Base-by-base conservation (phyloP, 164 flowering plant species). In the Tetrastigma voinierianum region DNA sequence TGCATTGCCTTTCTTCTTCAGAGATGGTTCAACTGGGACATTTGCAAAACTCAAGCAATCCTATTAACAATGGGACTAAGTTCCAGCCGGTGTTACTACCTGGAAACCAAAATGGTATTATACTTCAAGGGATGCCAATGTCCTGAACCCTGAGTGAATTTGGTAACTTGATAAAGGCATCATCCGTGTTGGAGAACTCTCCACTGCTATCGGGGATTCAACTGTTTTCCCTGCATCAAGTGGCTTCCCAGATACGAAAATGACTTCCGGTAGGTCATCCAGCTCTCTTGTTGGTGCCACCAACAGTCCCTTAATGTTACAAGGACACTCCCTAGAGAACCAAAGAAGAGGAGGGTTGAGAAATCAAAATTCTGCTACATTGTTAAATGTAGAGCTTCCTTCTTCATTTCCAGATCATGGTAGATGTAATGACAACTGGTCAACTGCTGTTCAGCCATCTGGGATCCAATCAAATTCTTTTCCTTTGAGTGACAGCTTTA, bases 111-210 rank as follows among this genome's bases (percentile, higher is more conserved):
- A 72, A 67, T 68, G 82, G 81, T 11, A 78, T 62, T 67, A 71
- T 82, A 56, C 85, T 84, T 61, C 86, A 80, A 60, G 88, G 91
- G 44, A 78, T 82, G 79, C 91, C 91, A 11, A 74, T 58, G 25
- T 69, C 87, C 2, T 62, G 90, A 85, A 44, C 75, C n/a, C 81
- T 54, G 85, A 85, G 62, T 86, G n/a, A 82, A 54, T 57, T 84
- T n/a, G n/a, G 47, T 87, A 84, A 52, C 69, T 70, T 15, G 71
- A 51, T 46, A 78, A 70, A 53, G 59, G 70, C 46, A 64, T 62
- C 51, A 24, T 70, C 48, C 51, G 57, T 61, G 52, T 62, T 46
- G 66, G 74, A 21, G 81, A 77, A 10, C 71, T 80, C 51, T 71
- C 80, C 58, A 25, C 70, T 15, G 17, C 67, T n/a, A 20, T 76